A percentile compares a stretch with the other conserved stretches of the same genome.
Conservation (phyloP, 352 stramenopile genomes). For the Phytophthora kernoviae region DNA sequence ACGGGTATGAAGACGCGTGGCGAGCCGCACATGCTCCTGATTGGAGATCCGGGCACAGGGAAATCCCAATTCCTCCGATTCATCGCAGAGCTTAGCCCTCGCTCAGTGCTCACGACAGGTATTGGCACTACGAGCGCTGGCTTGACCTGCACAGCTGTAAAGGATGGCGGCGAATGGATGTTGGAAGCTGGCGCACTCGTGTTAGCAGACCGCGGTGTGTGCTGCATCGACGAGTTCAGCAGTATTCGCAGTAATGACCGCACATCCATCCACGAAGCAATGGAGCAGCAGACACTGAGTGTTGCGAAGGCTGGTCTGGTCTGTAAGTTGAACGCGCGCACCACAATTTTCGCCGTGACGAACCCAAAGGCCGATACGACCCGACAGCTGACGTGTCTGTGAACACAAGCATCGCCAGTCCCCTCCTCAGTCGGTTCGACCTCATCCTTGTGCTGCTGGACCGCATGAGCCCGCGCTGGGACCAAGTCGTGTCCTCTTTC, state of each 20-base stretch:
- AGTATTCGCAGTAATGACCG: constrained; percentile 94
- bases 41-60: constrained; percentile 79
- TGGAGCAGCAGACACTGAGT: constrained; percentile 98
- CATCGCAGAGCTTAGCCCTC: constrained; percentile 92
- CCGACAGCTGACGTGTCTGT: constrained; percentile 87
- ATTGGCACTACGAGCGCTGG: constrained; percentile 96
- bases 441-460: constrained; percentile 97
- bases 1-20: constrained; percentile 80
- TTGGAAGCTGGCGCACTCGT: constrained; percentile 96
- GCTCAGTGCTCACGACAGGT: constrained; percentile 96
- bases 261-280: constrained; percentile 96
- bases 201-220: constrained; percentile 91
- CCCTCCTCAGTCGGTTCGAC: constrained; percentile 98
- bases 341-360: constrained; percentile 96
- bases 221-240: constrained; percentile 98
- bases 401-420: constrained; percentile 96
- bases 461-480: constrained; percentile 83
- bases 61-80: constrained; percentile 98
- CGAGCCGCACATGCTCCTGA: constrained; percentile 87
- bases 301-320: constrained; percentile 98
- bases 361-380: constrained; percentile 93
- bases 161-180: constrained; percentile 95
- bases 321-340: constrained; percentile 95
- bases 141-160: constrained; percentile 96
- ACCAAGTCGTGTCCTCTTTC: constrained; percentile 95